These are phyloP conservation scores for Alternaria novae-zelandiae DNA, from an alignment of 2,329 filamentous ascomycete species.

Conservation along the genomic window DNA sequence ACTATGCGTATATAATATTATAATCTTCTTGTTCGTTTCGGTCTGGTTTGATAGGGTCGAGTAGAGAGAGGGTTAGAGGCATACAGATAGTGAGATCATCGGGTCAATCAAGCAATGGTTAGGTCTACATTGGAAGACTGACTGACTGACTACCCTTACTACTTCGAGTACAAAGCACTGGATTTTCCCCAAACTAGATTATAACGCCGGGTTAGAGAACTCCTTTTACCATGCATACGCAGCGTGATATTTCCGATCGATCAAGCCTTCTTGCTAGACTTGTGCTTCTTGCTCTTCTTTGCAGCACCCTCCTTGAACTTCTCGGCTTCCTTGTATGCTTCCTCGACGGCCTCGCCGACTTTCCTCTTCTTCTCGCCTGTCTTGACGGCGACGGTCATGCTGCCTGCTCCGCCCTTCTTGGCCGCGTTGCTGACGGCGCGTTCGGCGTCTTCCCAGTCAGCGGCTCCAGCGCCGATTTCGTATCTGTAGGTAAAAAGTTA, in stretches of 20 bases:
- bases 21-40: not conserved
- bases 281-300: constrained; percentile 46
- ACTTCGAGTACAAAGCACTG: not conserved
- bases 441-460: constrained; percentile 70
- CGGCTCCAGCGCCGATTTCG: constrained; percentile 55
- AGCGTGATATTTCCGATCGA: not conserved
- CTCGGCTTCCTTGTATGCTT: constrained; percentile 51
- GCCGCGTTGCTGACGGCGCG: constrained; percentile 68
- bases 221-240: not conserved
- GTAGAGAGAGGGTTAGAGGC: not conserved
- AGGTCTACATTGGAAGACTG: not conserved
- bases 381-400: constrained; percentile 80
- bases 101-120: not conserved
- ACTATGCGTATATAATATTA: constrained; percentile 1
- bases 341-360: constrained; percentile 62
- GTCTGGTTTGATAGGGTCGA: not conserved
- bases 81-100: not conserved
- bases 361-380: constrained; percentile 79
- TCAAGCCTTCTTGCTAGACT: constrained; percentile 53
- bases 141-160: not conserved
- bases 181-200: not conserved
- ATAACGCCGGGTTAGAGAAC: not conserved
- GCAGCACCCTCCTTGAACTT: constrained; percentile 42
- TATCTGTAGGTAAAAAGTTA: constrained; percentile 41
- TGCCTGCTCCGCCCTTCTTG: constrained; percentile 58